A percentile compares a stretch with the other conserved stretches of the same genome.
Conservation (phyloP, 2,329 filamentous ascomycete genomes). For the Aspergillus bombycis region DNA sequence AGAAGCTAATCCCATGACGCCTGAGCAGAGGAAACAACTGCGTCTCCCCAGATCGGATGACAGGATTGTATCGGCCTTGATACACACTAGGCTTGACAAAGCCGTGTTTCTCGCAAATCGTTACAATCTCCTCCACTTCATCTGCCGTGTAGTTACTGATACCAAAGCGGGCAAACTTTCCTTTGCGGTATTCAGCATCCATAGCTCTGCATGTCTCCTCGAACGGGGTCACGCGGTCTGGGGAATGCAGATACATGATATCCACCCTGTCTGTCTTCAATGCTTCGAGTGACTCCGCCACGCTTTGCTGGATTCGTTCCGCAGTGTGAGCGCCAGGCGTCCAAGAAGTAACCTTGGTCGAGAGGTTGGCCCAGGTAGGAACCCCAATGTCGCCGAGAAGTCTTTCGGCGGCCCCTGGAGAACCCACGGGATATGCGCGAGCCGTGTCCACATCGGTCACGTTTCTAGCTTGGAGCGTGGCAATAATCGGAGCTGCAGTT, state of each 20-base stretch:
- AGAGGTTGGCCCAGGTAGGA: neutral
- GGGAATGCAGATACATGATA: conserved; percentile 39
- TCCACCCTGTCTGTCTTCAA: conserved; percentile 26
- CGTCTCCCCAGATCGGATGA: conserved; percentile 43
- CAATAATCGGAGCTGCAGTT: neutral
- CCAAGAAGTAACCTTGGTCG: neutral
- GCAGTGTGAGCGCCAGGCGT: neutral
- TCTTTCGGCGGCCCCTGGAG: neutral
- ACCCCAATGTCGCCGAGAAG: neutral
- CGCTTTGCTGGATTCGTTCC: neutral
- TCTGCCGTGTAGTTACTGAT: conserved; percentile 50
- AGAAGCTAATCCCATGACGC: conserved; percentile 48
- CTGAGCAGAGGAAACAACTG: conserved; percentile 50
- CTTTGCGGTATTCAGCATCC: conserved; percentile 33
- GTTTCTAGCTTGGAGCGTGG: neutral
- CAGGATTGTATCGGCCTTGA: conserved; percentile 48
- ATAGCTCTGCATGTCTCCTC: conserved; percentile 37
- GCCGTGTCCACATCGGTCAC: neutral
- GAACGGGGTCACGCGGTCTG: conserved; percentile 36
- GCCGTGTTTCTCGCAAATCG: conserved; percentile 40
- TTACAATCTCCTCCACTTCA: conserved; percentile 45
- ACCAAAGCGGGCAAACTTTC: conserved; percentile 38
- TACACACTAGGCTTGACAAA: conserved; percentile 51
- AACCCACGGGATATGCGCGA: neutral
- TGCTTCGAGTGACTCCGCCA: neutral